Base-by-base conservation (phyloP, 2,329 filamentous ascomycete genomes). In the Penicillium sumatraense region DNA sequence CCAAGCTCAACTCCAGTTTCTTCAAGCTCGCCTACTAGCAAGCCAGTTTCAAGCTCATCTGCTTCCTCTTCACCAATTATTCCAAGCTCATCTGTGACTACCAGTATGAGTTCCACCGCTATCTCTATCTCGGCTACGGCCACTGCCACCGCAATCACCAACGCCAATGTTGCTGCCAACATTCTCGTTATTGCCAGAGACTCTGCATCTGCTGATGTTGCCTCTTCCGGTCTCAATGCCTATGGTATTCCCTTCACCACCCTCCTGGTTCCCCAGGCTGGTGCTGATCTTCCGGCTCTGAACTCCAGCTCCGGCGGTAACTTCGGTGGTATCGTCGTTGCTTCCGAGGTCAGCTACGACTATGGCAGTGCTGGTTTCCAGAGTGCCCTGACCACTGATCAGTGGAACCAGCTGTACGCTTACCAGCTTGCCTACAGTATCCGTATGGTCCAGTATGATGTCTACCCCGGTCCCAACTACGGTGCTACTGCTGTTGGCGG, bases 191-290 rank as follows among this genome's bases (percentile, higher is more conserved):
- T 87, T 59, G 83, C 82, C 36, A 76, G 78, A 59, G 83, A 86
- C 64, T 61, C 75, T 33, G 71, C 73, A 21, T 76, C 81, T 2
- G 81, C 80, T 8, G 72, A 71, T 16, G 78, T 79, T 24, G 80
- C 80, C 11, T 79, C 77, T 31, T 79, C 79, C 11, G 84, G 84
- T 21, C 77, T 87, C 8, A 81, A 83, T 63, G 83, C 77, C 54
- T 87, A 87, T 62, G 84, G 83, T 27, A 86, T 87, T 58, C 83
- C 84, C 1, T 86, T 79, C 62, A 74, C 85, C 60, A 75, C 79
- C 5, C 64, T 86, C 10, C 60, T 81, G 18, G 82, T 29, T n/a
- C 83, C 83, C 7, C 75, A 82, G 61, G 63, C 66, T 6, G 84
- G 84, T 13, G 71, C 76, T 5, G 61, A 72, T 16, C 78, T 87